phyloP scores from a whole-genome alignment of 164 flowering plant species.

The Malania oleifera region DNA sequence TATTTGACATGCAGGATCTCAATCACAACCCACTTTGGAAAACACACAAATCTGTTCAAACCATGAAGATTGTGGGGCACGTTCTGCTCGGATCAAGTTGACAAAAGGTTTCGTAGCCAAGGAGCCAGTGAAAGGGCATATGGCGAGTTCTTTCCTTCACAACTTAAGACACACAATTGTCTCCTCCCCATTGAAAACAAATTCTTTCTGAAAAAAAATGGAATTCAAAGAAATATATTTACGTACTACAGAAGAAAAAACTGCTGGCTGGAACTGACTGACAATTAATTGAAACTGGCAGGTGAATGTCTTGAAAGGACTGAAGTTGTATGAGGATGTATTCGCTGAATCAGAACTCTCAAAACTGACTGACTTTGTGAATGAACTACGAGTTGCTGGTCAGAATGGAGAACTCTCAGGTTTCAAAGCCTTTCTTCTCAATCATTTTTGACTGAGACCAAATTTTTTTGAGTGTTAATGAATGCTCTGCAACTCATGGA shows the following conservation, averaged over 20 bases:
- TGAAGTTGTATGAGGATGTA: conserved; percentile 74
- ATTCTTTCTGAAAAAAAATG: conserved; percentile 16
- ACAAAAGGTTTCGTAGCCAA: conserved; percentile 89
- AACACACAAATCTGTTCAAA: conserved; percentile 45
- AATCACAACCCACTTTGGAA: conserved; percentile 33
- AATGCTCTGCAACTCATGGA: too few relatives aligned
- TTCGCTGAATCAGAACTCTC: conserved; percentile 72
- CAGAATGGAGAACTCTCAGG: conserved; percentile 83
- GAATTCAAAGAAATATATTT: conserved; percentile 1
- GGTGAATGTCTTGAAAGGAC: conserved; percentile 94
- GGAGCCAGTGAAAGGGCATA: conserved; percentile 91
- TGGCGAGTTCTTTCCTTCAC: conserved; percentile 63
- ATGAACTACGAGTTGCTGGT: conserved; percentile 75
- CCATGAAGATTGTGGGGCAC: conserved; percentile 61
- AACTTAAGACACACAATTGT: too few relatives aligned
- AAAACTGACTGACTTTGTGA: conserved; percentile 51
- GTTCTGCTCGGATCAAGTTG: conserved; percentile 59
- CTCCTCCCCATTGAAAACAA: conserved; percentile 10
- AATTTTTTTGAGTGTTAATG: too few relatives aligned
- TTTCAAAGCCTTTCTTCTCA: not conserved
- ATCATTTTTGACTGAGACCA: too few relatives aligned
- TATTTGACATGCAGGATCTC: conserved; percentile 46
- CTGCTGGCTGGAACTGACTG: conserved; percentile 12
- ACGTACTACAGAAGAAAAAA: not conserved
- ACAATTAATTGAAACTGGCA: conserved; percentile 26